phyloP scores from a whole-genome alignment of 495 filamentous ascomycete species.

The Neurospora pannonica region DNA sequence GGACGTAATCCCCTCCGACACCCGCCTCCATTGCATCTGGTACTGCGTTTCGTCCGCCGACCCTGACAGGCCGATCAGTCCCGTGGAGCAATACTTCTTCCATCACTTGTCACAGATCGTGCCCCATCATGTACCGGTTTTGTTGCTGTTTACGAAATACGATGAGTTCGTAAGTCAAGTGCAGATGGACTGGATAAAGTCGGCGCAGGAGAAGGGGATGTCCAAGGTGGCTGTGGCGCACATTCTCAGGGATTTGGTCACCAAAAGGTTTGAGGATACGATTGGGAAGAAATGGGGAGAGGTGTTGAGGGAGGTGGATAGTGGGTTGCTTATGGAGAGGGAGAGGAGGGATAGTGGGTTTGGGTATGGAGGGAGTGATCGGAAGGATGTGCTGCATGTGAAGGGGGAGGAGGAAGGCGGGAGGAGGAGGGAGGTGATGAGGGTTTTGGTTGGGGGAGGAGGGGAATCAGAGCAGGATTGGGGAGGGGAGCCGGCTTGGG shows the following conservation, averaged over 20 bases:
- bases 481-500: conserved; percentile 16
- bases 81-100: conserved; percentile 17
- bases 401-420: neutral
- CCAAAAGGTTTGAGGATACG: conserved; percentile 14
- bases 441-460: neutral
- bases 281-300: conserved; percentile 16
- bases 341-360: neutral
- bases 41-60: conserved; percentile 22
- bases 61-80: neutral
- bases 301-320: neutral
- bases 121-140: conserved; percentile 9
- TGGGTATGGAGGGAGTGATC: neutral
- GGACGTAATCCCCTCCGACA: neutral
- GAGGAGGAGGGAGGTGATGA: neutral
- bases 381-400: neutral
- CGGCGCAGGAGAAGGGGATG: conserved; percentile 11
- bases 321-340: neutral
- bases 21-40: conserved; percentile 20
- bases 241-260: conserved; percentile 13
- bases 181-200: conserved; percentile 14
- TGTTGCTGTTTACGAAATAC: conserved; percentile 21
- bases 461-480: conserved; percentile 1
- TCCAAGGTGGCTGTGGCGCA: conserved; percentile 18
- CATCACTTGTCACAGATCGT: neutral
- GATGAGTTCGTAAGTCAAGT: conserved; percentile 20